phyloP scores from a whole-genome alignment of 2,329 filamentous ascomycete genomes.

The Dichotomopilus funicola region DNA sequence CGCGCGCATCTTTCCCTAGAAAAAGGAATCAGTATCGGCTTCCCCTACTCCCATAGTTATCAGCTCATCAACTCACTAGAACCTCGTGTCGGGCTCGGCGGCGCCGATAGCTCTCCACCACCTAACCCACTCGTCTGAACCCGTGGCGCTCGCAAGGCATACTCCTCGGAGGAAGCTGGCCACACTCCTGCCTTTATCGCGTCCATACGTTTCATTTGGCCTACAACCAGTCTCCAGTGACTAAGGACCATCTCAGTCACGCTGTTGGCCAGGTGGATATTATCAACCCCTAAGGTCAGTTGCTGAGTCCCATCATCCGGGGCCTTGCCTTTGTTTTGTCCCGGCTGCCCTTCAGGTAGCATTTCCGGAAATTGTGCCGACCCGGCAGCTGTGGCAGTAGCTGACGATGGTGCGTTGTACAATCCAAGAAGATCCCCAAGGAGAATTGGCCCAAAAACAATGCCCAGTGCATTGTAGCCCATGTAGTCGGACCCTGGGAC shows the following conservation, averaged over 20 bases:
- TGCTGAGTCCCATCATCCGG: constrained; percentile 16
- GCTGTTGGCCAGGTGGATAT: constrained; percentile 50
- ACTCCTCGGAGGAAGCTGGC: constrained; percentile 38
- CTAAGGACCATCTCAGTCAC: constrained; percentile 60
- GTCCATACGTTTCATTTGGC: constrained; percentile 48
- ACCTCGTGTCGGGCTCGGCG: constrained; percentile 30
- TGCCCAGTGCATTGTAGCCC: constrained; percentile 57
- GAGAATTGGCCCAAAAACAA: constrained; percentile 59
- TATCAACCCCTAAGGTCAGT: constrained; percentile 40
- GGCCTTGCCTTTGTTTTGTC: constrained; percentile 31
- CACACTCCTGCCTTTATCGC: constrained; percentile 26
- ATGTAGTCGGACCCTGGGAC: constrained; percentile 53
- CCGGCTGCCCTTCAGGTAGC: constrained; percentile 38
- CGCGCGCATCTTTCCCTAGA: neutral
- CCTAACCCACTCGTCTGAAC: constrained; percentile 12
- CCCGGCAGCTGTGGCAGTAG: constrained; percentile 37
- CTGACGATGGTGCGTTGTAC: constrained; percentile 38
- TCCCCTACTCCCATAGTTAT: neutral
- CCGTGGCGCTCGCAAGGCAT: constrained; percentile 26
- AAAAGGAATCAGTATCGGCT: constrained; percentile 5
- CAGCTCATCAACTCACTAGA: constrained; percentile 13
- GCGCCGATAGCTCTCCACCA: constrained; percentile 32
- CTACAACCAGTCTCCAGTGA: constrained; percentile 58
- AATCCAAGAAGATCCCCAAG: constrained; percentile 50
- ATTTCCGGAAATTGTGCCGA: constrained; percentile 38